phyloP scores from a whole-genome alignment of 2,329 filamentous ascomycete species.

The Pochonia chlamydosporia region DNA sequence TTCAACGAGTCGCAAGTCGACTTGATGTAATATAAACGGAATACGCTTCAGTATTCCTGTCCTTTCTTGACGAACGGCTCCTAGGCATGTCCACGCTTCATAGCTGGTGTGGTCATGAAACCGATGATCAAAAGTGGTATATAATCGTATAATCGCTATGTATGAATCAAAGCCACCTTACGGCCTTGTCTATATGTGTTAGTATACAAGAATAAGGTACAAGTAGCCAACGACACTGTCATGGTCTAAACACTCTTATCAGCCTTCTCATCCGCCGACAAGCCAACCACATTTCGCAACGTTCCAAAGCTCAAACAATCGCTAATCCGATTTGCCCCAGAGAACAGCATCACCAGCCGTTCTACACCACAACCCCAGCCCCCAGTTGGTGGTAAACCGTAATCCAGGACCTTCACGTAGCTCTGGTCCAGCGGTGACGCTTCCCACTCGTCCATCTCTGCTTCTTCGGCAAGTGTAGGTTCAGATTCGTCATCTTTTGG shows the following conservation, averaged over 20 bases:
- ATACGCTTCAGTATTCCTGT: too few relatives aligned
- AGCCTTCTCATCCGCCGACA: slow-evolving; percentile 32
- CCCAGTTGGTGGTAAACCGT: slow-evolving; percentile 88
- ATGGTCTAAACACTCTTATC: slow-evolving; percentile 2
- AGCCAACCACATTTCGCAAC: slow-evolving; percentile 59
- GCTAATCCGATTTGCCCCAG: slow-evolving; percentile 69
- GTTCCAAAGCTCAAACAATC: slow-evolving; percentile 89
- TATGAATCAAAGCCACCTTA: not conserved
- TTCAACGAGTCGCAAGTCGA: too few relatives aligned
- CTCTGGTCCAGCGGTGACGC: slow-evolving; percentile 61
- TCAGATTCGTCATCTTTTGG: slow-evolving; percentile 4
- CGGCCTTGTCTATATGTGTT: not conserved
- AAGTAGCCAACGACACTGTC: not conserved
- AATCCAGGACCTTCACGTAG: slow-evolving; percentile 79
- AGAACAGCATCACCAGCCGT: slow-evolving; percentile 84
- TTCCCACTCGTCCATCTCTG: slow-evolving; percentile 37
- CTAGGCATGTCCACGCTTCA: too few relatives aligned
- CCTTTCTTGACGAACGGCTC: too few relatives aligned
- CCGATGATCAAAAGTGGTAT: too few relatives aligned
- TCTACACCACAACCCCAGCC: slow-evolving; percentile 96
- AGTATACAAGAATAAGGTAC: not conserved
- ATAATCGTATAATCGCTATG: not conserved
- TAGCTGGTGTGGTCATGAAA: too few relatives aligned
- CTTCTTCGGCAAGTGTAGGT: slow-evolving; percentile 28
- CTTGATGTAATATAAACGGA: too few relatives aligned